These are phyloP conservation scores for Tylopilus vinaceipallidus DNA, from an alignment of 768 basidiomycete species.

Conservation along the genomic window DNA sequence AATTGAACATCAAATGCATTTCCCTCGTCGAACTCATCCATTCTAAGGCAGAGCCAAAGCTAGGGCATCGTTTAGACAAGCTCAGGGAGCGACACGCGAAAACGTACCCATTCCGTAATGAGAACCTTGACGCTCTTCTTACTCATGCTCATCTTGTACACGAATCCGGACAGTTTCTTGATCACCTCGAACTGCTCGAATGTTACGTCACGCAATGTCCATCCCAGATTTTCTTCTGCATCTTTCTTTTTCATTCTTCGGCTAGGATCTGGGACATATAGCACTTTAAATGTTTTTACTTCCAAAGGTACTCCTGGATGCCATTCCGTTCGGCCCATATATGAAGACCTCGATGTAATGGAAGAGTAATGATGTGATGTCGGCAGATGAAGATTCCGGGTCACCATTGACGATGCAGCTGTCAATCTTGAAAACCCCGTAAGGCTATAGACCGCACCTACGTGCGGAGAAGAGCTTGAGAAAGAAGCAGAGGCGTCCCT, in stretches of 20 bases:
- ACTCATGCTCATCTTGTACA: not conserved
- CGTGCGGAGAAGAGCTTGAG: too few relatives aligned
- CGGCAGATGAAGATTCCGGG: not conserved
- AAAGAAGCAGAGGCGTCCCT: not conserved
- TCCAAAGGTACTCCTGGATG: too few relatives aligned
- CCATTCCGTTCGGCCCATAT: too few relatives aligned
- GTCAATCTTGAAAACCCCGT: too few relatives aligned
- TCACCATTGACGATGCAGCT: too few relatives aligned
- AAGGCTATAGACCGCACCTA: too few relatives aligned
- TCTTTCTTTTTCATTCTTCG: not conserved
- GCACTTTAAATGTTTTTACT: not conserved
- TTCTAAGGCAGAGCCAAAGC: not conserved
- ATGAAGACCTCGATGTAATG: too few relatives aligned
- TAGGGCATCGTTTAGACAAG: not conserved
- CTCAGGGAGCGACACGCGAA: not conserved
- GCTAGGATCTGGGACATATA: not conserved
- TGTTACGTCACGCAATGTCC: not conserved
- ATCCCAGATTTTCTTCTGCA: not conserved
- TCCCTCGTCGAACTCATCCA: not conserved
- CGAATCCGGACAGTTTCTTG: not conserved
- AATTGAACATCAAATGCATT: not conserved
- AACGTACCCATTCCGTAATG: not conserved
- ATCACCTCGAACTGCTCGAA: not conserved
- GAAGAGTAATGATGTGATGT: too few relatives aligned
- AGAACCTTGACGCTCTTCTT: not conserved